These are phyloP conservation scores for Plasmodium vivax DNA, from an alignment of 169 alveolate genomes.

Conservation along the genomic window DNA sequence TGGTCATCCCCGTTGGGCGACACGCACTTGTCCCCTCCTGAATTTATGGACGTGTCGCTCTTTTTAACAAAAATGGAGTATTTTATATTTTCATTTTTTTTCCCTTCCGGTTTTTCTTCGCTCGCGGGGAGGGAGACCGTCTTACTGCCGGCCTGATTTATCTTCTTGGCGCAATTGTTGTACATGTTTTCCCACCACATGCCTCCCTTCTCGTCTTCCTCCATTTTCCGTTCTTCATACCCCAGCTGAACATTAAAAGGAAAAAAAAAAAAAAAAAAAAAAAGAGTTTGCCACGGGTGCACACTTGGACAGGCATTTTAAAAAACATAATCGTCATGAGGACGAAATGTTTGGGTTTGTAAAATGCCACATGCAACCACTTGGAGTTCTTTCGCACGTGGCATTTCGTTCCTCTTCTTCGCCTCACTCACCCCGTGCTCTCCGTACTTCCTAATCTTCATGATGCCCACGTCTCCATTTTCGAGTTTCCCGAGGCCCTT, in stretches of 20 bases:
- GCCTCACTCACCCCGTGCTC: constrained; percentile 62
- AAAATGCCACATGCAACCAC: background rate
- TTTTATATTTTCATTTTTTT: constrained; percentile 11
- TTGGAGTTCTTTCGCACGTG: background rate
- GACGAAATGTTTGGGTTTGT: background rate
- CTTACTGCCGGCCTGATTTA: background rate
- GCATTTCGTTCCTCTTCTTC: background rate
- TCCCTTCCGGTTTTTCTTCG: background rate
- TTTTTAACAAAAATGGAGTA: constrained; percentile 58
- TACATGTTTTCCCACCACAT: constrained; percentile 74
- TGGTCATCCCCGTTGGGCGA: background rate
- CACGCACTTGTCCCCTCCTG: background rate
- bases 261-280: background rate
- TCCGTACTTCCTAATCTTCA: constrained; percentile 68
- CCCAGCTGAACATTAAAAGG: constrained; percentile 16
- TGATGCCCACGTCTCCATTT: constrained; percentile 50
- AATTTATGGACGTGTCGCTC: background rate
- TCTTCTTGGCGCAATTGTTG: constrained; percentile 60
- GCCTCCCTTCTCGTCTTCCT: constrained; percentile 5
- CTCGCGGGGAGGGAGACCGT: background rate
- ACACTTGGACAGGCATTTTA: background rate
- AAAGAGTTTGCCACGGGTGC: background rate
- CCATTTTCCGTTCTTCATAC: constrained; percentile 24
- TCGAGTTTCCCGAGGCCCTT: constrained; percentile 71
- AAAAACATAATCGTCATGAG: background rate